phyloP scores from a whole-genome alignment of 768 basidiomycete species.

The Psilocybe azurescens region DNA sequence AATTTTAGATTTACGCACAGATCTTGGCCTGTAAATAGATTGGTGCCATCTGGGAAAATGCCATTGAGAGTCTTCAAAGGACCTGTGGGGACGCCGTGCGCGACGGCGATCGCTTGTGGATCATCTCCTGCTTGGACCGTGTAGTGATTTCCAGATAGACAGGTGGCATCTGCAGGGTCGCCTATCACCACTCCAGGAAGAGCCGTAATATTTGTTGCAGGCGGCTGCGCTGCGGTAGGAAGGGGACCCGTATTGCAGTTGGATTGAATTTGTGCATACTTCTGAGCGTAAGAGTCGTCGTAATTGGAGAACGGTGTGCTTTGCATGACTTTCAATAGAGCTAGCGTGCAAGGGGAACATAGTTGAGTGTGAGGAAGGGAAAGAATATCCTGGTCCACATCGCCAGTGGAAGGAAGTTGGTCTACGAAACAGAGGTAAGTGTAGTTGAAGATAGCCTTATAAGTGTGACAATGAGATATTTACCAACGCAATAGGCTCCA shows the following conservation, averaged over 20 bases:
- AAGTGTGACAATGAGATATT: neutral
- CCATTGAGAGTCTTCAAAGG: neutral
- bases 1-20: neutral
- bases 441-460: too few relatives aligned
- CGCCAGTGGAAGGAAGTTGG: neutral
- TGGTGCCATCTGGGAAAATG: neutral
- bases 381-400: neutral
- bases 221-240: neutral
- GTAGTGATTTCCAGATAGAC: constrained; percentile 1
- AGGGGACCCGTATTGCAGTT: neutral
- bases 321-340: neutral
- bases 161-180: neutral
- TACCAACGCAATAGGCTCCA: neutral
- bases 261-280: neutral
- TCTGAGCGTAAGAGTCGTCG: neutral
- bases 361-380: neutral
- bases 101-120: neutral
- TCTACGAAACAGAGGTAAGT: neutral
- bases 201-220: neutral
- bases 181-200: neutral
- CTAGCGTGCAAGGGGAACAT: neutral
- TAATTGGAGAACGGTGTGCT: constrained; percentile 1
- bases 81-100: neutral
- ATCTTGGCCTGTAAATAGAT: neutral
- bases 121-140: neutral